Conservation (phyloP, 2,329 filamentous ascomycete genomes). For the Monilinia vaccinii-corymbosi region DNA sequence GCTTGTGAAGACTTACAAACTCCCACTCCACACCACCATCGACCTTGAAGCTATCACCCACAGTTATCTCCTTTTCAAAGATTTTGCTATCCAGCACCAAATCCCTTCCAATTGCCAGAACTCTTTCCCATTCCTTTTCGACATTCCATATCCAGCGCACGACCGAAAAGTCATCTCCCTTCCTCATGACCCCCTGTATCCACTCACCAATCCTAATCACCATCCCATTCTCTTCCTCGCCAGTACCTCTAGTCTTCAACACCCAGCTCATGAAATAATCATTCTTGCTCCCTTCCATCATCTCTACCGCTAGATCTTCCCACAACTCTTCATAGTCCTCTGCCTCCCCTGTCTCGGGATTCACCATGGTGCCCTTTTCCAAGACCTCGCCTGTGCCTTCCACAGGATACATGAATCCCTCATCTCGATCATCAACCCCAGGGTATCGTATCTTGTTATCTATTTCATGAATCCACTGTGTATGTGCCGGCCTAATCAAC, state of each 20-base stretch:
- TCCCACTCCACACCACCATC: conserved; percentile 13
- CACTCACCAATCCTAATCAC: conserved; percentile 18
- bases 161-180: conserved; percentile 13
- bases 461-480: conserved; percentile 25
- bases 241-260: conserved; percentile 10
- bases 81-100: not conserved
- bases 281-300: conserved; percentile 1
- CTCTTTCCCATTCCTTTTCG: conserved; percentile 11
- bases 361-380: conserved; percentile 25
- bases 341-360: conserved; percentile 24
- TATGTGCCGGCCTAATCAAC: conserved; percentile 17
- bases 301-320: conserved; percentile 22
- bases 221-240: conserved; percentile 13
- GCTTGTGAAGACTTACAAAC: conserved; percentile 7
- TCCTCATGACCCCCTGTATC: conserved; percentile 19
- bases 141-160: conserved; percentile 16
- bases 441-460: conserved; percentile 20
- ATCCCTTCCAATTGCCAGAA: conserved; percentile 7
- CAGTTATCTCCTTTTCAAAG: conserved; percentile 6
- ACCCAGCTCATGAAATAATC: conserved; percentile 17
- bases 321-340: conserved; percentile 30
- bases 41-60: conserved; percentile 1
- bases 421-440: conserved; percentile 20
- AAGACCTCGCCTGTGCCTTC: conserved; percentile 19
- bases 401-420: conserved; percentile 27